Conservation (phyloP, 495 filamentous ascomycete genomes). For the Bathelium albidoporum region DNA sequence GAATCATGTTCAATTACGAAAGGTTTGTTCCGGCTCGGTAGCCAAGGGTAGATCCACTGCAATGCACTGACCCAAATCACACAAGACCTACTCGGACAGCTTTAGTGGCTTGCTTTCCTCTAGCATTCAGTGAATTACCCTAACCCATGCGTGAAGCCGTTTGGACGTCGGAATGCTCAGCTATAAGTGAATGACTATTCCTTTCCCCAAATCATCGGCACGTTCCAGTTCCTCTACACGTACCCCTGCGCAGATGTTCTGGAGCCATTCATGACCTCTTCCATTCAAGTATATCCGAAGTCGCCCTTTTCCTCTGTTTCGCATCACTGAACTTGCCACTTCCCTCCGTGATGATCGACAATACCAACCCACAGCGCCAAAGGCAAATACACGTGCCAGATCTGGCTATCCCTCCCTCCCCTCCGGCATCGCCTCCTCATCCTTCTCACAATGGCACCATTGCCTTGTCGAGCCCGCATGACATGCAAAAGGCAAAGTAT, state of each 20-base stretch:
- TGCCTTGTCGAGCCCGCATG: not conserved
- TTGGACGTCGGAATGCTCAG: not conserved
- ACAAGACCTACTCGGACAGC: not conserved
- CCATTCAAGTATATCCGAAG: not conserved
- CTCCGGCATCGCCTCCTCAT: slow-evolving; percentile 2
- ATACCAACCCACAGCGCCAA: not conserved
- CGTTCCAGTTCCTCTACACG: not conserved
- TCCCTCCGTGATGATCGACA: not conserved
- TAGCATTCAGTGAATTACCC: not conserved
- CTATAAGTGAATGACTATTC: not conserved
- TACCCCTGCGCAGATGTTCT: not conserved
- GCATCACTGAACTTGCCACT: not conserved
- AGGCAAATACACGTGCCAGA: not conserved
- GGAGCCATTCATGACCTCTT: not conserved
- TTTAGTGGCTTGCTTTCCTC: not conserved
- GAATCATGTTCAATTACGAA: not conserved
- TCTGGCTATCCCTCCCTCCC: not conserved
- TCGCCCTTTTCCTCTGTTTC: not conserved
- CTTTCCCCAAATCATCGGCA: not conserved
- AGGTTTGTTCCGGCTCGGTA: not conserved
- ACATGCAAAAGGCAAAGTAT: not conserved
- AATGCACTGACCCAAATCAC: not conserved
- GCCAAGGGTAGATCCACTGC: not conserved
- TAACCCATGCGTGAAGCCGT: not conserved
- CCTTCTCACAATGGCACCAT: not conserved